A percentile compares a stretch with the other conserved stretches of the same genome.
phyloP scores from a whole-genome alignment of 257 asterid species.

The Verbena officinalis region DNA sequence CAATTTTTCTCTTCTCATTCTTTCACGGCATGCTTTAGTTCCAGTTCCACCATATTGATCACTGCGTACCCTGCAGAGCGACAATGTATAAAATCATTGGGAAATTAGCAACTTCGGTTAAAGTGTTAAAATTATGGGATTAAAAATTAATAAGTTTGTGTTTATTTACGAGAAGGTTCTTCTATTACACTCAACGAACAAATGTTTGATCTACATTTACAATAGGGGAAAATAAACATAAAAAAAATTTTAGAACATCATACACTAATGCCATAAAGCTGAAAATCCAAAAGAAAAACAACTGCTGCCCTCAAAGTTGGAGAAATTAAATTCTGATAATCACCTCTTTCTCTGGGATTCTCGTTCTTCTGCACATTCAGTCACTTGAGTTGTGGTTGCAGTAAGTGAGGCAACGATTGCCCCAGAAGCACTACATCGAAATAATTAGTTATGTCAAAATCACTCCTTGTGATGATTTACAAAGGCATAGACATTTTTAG shows the following conservation, averaged over 20 bases:
- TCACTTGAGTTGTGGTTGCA: constrained; percentile 54
- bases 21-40: constrained; percentile 89
- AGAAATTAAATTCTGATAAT: constrained; percentile 2
- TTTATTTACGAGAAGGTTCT: not conserved
- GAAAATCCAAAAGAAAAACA: not conserved
- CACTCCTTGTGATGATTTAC: constrained; percentile 18
- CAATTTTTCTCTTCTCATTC: constrained; percentile 79
- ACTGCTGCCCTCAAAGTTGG: constrained; percentile 2
- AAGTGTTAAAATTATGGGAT: not conserved
- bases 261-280: too few species aligned
- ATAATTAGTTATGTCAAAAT: constrained; percentile 20
- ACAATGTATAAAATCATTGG: constrained; percentile 3
- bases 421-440: constrained; percentile 46
- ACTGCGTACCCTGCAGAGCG: constrained; percentile 58
- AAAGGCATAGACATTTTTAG: too few species aligned
- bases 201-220: not conserved
- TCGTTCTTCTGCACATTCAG: constrained; percentile 53
- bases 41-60: constrained; percentile 60
- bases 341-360: constrained; percentile 81
- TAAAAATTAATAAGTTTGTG: not conserved
- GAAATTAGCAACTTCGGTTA: constrained; percentile 1
- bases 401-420: constrained; percentile 47
- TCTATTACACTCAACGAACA: not conserved
- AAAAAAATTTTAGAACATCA: not conserved
- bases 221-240: not conserved